Base-by-base conservation (phyloP, 208 protist genomes). In the Crithidia bombi region DNA sequence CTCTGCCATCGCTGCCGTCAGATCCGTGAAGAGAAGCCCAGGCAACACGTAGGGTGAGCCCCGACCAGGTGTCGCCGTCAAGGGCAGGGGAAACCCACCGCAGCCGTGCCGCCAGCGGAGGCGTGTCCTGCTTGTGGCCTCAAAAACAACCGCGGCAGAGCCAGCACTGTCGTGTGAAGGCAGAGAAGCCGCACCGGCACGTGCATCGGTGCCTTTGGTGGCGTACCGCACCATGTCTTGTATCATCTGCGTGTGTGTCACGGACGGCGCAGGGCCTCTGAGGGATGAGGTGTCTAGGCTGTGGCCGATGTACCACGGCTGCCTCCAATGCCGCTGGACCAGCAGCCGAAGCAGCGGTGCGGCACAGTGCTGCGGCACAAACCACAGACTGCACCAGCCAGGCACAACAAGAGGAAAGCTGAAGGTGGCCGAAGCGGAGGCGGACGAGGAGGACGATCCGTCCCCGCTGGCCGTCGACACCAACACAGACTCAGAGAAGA, bases 1-100 rank as follows among this genome's bases (percentile, higher is more conserved):
- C 25, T 26, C 49, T 32, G 49, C 32, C 49, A 54, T 54, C 11
- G 49, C 7, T 15, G 49, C 43, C 3, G 66, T 32, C 35, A 81
- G 11, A 43, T 46, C 66, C 0, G 36, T 28, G 49, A 80, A 79
- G 17, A 86, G 63, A 9, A 80, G 56, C 59, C 70, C 74, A 2
- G 81, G 81, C 15, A 80, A 19, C 17, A 55, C 51, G 54, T 83
- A 86, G n/a, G 63, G 70, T 14, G 75, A 57, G 25, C 32, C 69
- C 19, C 70, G 62, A 50, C 73, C 69, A 35, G 52, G 66, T 14
- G 67, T 69, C 2, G 64, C 64, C 10, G 75, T 78, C 55, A 77
- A 38, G 0, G 71, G 62, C 11, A 71, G 38, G 23, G 43, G 5
- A 65, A 83, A 83, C 17, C 81, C 81, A 17, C 81, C 81, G 33